Evolutionary conservation across 768 basidiomycete species (phyloP), one percentile per base, ranked within the genome.

Genomic region (Naganishia kalamii): DNA sequence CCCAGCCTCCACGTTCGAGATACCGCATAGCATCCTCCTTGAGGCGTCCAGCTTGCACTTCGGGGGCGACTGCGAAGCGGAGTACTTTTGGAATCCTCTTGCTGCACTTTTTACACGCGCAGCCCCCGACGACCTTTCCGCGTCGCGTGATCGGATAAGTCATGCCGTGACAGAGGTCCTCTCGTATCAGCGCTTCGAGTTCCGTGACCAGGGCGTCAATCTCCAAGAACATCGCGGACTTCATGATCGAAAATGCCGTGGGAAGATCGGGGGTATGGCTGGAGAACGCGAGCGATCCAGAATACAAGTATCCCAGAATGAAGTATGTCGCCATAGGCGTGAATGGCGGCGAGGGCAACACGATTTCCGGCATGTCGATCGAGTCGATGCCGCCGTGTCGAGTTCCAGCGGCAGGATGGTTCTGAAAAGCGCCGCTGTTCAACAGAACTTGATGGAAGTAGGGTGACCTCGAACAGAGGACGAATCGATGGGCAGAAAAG

Each of bases 241-340:
- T 86, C 76, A 92, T 85, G 71, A 98, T 90, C 67, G 88, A 85
- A 75, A 98, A 91, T 0, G 89, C 88, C 17, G 92, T 97, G 47
- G 86, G 83, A 70, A 98, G 86, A 80, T 98, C 94, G 78, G 91
- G 96, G 0, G 89, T 86, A 15, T 94, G 83, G 71, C 97, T 89
- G 3, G 90, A 92, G 77, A 98, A 96, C 30, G 87, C 82, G 48
- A 98, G 87, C 4, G 92, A 94, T 46, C 94, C 96, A 4, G 92
- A 90, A 74, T 98, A 98, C 49, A 98, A 85, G 79, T 88, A 97
- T 3, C 92, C 92, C 50, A 97, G 84, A 41, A 90, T 90, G 76
- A 97, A 97, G 75, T 94, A 90, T 4, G 96, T 82, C 0, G 92
- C 89, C 0, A 93, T 88, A 0, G 93, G 90, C 0, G 94, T 94